A percentile compares a stretch with the other conserved stretches of the same genome.
These are phyloP conservation scores for Fonsecaea monophora DNA, from an alignment of 2,329 filamentous ascomycete genomes.

Conservation along the genomic window DNA sequence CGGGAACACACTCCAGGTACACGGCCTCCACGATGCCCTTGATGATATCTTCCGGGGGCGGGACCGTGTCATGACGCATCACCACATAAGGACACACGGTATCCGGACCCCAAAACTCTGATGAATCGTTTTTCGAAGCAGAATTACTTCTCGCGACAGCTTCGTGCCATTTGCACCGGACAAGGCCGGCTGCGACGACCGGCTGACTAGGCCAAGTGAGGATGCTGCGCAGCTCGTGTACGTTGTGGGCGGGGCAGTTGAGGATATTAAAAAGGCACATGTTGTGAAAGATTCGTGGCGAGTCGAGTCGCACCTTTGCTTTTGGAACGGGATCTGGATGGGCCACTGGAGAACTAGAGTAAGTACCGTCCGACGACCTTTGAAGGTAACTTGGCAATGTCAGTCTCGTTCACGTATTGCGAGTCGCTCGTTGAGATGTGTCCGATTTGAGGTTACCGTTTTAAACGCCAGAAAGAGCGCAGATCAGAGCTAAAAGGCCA, in stretches of 20 bases:
- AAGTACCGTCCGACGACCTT: background rate
- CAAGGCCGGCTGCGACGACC: background rate
- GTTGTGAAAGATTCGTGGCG: background rate
- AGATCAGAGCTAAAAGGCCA: background rate
- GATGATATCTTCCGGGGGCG: background rate
- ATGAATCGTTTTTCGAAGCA: background rate
- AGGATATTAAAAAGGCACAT: conserved; percentile 21
- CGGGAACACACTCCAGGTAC: conserved; percentile 4
- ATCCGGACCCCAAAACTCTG: background rate
- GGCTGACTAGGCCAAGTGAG: background rate
- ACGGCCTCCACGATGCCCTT: conserved; percentile 7
- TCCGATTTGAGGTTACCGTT: background rate
- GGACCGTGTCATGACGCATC: conserved; percentile 13
- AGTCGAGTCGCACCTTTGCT: background rate
- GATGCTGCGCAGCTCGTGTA: background rate
- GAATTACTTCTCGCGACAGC: background rate
- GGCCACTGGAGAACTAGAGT: background rate
- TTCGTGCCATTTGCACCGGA: conserved; percentile 22
- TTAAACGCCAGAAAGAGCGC: background rate
- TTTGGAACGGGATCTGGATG: background rate
- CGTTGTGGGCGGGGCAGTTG: conserved; percentile 3
- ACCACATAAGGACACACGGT: conserved; percentile 23
- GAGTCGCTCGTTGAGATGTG: background rate
- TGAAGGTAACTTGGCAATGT: background rate
- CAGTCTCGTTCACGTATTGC: background rate